phyloP scores from a whole-genome alignment of 1,284 basidiomycete genomes.

The Irpex lacteus region DNA sequence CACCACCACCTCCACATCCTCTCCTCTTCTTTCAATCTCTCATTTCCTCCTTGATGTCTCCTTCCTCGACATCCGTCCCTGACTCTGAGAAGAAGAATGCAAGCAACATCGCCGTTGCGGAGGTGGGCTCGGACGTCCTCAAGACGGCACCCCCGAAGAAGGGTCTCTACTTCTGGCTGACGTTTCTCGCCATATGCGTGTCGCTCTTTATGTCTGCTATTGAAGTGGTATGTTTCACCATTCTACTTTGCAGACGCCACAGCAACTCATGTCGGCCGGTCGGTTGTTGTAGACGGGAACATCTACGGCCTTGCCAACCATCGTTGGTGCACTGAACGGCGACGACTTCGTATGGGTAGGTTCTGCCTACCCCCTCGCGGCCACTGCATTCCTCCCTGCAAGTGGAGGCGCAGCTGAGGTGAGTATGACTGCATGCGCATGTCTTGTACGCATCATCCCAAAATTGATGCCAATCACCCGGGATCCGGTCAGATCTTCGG shows the following conservation, averaged over 20 bases:
- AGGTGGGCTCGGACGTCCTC: too few relatives aligned
- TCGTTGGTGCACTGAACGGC: conserved; percentile 8
- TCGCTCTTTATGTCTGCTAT: conserved; percentile 7
- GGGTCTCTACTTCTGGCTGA: conserved; percentile 3
- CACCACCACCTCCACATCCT: too few relatives aligned
- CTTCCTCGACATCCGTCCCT: too few relatives aligned
- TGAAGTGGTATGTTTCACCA: neutral
- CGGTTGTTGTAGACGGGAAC: conserved; percentile 7
- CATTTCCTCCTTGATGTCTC: too few relatives aligned
- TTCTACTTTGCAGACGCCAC: too few relatives aligned
- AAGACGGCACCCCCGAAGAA: neutral
- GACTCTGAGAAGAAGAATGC: too few relatives aligned
- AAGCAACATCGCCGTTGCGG: too few relatives aligned
- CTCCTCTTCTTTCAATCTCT: too few relatives aligned
- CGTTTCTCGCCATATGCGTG: conserved; percentile 8
- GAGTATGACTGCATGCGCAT: neutral
- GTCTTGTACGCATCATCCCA: neutral
- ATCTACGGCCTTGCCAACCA: conserved; percentile 12
- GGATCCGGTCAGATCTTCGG: conserved; percentile 41
- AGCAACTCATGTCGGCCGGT: too few relatives aligned
- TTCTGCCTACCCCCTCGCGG: conserved; percentile 12
- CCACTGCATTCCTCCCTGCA: conserved; percentile 10
- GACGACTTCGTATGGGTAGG: conserved; percentile 14
- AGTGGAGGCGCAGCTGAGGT: conserved; percentile 12
- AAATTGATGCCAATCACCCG: too few relatives aligned